Percentiles rank a stretch among this genome's conserved stretches.
Evolutionary conservation across 345 rosid genomes (phyloP).

Genomic region (Citrus sinensis): DNA sequence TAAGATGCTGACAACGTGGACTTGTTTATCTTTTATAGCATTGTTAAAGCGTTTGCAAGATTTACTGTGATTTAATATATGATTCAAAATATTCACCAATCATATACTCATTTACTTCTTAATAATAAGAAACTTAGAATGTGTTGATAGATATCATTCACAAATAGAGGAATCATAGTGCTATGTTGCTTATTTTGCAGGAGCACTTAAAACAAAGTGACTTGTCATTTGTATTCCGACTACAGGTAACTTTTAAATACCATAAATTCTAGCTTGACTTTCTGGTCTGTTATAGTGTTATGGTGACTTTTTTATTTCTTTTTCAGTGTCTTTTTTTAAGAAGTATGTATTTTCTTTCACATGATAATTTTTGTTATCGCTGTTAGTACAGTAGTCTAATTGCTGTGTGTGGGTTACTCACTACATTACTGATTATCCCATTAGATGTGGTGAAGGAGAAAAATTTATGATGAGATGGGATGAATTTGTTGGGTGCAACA

Average conservation of each 20-base stretch:
- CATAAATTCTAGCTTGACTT: neutral
- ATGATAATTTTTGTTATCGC: neutral
- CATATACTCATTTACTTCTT: neutral
- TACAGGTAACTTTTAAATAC: conserved; percentile 60
- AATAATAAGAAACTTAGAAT: neutral
- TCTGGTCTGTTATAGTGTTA: neutral
- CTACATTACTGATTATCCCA: neutral
- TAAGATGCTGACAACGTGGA: neutral
- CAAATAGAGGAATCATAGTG: conserved; percentile 4
- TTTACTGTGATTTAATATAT: neutral
- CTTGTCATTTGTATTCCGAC: conserved; percentile 82
- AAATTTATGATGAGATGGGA: neutral
- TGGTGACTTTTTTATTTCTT: no score
- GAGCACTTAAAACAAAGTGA: conserved; percentile 92
- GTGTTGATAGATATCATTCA: neutral
- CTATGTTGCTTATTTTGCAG: conserved; percentile 43
- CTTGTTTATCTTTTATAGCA: neutral
- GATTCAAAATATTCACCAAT: conserved; percentile 10
- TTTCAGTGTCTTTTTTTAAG: neutral
- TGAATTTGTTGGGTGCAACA: neutral
- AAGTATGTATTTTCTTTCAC: neutral
- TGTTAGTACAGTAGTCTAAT: neutral
- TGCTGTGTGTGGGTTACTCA: neutral
- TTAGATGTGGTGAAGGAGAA: neutral
- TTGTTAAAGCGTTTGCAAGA: neutral